Conservation (phyloP, 257 asterid genomes). For the Solanum pinnatisectum region DNA sequence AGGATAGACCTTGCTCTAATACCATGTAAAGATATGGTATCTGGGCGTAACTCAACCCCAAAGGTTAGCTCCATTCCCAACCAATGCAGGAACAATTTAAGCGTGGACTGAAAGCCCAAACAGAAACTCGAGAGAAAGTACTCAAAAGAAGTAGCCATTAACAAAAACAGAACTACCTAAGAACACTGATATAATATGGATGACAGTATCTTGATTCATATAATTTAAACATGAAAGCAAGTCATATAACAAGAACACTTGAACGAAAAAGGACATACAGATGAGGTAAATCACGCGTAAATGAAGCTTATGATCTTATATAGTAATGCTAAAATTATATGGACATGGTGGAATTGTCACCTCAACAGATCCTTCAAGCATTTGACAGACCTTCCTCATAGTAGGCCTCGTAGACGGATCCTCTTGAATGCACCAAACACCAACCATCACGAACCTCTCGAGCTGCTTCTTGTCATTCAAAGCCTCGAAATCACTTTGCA, state of each 20-base stretch:
- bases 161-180: too few relatives aligned
- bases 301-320: neutral
- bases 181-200: too few relatives aligned
- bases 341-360: slow-evolving; percentile 12
- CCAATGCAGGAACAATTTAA: too few relatives aligned
- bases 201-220: neutral
- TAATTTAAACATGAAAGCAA: neutral
- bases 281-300: neutral
- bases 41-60: too few relatives aligned
- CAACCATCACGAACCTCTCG: slow-evolving; percentile 10
- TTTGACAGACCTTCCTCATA: slow-evolving; percentile 15
- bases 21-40: too few relatives aligned
- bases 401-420: slow-evolving; percentile 17
- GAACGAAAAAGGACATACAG: neutral
- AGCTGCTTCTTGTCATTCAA: slow-evolving; percentile 9
- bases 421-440: slow-evolving; percentile 33
- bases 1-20: too few relatives aligned
- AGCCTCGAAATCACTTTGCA: slow-evolving; percentile 12
- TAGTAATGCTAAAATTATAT: neutral
- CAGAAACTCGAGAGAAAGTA: too few relatives aligned
- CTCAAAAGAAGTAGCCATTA: too few relatives aligned
- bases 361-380: slow-evolving; percentile 28
- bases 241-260: neutral
- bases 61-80: too few relatives aligned
- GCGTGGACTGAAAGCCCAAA: too few relatives aligned